Percentiles rank a stretch among this genome's conserved stretches.
phyloP scores from a whole-genome alignment of 1,284 basidiomycete genomes.

The Fomitiporia mediterranea region DNA sequence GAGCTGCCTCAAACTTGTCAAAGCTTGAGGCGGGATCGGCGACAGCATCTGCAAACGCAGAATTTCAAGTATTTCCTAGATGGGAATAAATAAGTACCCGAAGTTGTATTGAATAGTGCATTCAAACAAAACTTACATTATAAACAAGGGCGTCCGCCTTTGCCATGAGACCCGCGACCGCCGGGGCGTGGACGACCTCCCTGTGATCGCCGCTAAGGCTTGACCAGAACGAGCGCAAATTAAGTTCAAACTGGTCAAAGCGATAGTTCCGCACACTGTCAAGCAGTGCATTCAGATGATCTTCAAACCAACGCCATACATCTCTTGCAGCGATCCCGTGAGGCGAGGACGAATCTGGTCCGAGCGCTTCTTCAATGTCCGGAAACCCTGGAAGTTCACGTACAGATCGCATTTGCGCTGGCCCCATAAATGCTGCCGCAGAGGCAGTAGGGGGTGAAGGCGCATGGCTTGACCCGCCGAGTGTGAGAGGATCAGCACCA shows the following conservation, averaged over 20 bases:
- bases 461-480: slow-evolving; percentile 45
- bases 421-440: slow-evolving; percentile 38
- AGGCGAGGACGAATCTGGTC: slow-evolving; percentile 62
- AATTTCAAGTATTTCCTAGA: slow-evolving; percentile 80
- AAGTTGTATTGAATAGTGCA: slow-evolving; percentile 4
- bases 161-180: slow-evolving; percentile 81
- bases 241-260: slow-evolving; percentile 84
- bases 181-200: slow-evolving; percentile 81
- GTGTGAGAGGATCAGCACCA: slow-evolving; percentile 41
- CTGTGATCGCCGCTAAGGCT: slow-evolving; percentile 67
- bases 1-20: slow-evolving; percentile 70
- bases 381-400: slow-evolving; percentile 76
- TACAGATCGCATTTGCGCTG: slow-evolving; percentile 50
- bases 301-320: slow-evolving; percentile 83
- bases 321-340: slow-evolving; percentile 75
- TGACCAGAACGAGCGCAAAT: slow-evolving; percentile 79
- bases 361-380: slow-evolving; percentile 78
- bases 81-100: slow-evolving; percentile 16
- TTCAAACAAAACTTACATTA: slow-evolving; percentile 52
- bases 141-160: slow-evolving; percentile 85
- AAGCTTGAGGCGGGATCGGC: slow-evolving; percentile 60
- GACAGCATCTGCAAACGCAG: slow-evolving; percentile 79
- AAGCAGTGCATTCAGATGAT: slow-evolving; percentile 73
- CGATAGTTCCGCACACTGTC: slow-evolving; percentile 73
- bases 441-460: slow-evolving; percentile 44